These are phyloP conservation scores for Verticillium klebahnii DNA, from an alignment of 2,329 filamentous ascomycete genomes.

Conservation along the genomic window DNA sequence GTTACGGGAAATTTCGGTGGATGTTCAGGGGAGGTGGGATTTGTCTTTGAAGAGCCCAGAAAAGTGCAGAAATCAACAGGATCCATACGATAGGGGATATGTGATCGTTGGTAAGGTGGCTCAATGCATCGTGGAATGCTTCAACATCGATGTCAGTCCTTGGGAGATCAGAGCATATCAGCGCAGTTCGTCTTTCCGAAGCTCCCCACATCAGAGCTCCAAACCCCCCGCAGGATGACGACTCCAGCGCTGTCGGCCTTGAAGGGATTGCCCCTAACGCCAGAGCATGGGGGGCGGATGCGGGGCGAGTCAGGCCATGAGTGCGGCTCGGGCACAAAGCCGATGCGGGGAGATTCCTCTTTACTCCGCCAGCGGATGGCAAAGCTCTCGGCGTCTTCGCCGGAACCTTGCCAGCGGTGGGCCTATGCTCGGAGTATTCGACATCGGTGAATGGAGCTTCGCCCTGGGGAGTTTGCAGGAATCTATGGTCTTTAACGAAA, in stretches of 20 bases:
- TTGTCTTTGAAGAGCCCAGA: neutral
- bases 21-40: no score
- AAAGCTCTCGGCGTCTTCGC: neutral
- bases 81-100: no score
- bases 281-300: neutral
- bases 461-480: no score
- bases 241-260: neutral
- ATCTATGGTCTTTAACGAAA: neutral
- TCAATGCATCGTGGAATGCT: no score
- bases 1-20: no score
- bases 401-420: neutral
- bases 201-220: neutral
- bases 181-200: neutral
- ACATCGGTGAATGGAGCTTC: no score
- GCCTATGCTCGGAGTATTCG: no score
- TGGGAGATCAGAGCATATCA: no score
- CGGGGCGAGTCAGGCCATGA: neutral
- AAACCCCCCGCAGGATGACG: neutral
- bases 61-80: no score
- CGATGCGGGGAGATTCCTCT: neutral
- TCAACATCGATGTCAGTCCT: no score
- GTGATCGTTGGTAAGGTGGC: no score
- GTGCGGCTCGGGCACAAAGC: neutral
- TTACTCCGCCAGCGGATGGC: neutral
- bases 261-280: neutral